Base-by-base conservation (phyloP, 2,329 filamentous ascomycete genomes). In the Colletotrichum gloeosporioides region DNA sequence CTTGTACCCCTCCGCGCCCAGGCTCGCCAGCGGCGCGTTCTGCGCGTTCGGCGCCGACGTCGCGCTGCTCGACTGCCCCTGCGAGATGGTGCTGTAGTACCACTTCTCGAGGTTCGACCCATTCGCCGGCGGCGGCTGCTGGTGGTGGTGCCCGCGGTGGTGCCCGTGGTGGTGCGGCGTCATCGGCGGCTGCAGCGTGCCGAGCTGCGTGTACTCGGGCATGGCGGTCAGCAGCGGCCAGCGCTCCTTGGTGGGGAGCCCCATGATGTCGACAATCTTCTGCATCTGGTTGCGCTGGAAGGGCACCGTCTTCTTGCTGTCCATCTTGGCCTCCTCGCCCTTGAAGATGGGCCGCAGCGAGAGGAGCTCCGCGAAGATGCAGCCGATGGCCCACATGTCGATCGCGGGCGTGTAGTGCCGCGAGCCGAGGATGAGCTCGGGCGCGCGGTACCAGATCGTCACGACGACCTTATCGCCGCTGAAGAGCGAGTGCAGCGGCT, bases 211-310 rank as follows among this genome's bases (percentile, higher is more conserved):
- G 81, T 95, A 98, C 85, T 99, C 97, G 0, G 95, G 96, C 94
- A 98, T 98, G 53, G 93, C 91, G 2, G 92, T 88, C 3, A 99
- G 87, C 32, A 96, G 89, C 0, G 96, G 95, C 97, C 97, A 99
- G 31, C 93, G 92, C 66, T 98, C 95, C 81, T 96, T 96, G 8
- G 92, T 95, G 0, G 97, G 97, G 79, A 98, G 87, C 34, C 97
- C 97, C 88, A 99, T 93, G 78, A 99, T 96, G 82, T 99, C 97
- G 49, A 98, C 95, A 80, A 99, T 99, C 86, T 98, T 98, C 82
- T 97, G 95, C 96, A 99, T 99, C 86, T 99, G 97, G 81, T 98
- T 98, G 16, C 96, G 92, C 85, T 99, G 97, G 80, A 99, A 99
- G 0, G 97, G 97, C 0, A 99, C 96, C 1, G 95, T 97, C 87